Base-by-base conservation (phyloP, 2,329 filamentous ascomycete species). In the Phialophora verrucosa region DNA sequence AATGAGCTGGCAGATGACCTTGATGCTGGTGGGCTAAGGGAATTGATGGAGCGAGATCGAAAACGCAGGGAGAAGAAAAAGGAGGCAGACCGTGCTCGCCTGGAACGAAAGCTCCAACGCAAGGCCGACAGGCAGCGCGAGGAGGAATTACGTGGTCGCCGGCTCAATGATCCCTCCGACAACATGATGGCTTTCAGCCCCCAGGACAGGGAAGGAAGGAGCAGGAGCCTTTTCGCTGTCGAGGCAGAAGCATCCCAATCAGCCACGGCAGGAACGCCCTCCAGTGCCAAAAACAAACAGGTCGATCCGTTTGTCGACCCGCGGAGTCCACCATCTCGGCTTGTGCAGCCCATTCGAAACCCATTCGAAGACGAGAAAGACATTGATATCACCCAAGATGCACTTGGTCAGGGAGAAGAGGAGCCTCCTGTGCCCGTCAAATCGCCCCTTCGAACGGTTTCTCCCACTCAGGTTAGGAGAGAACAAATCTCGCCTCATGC, bases 1-100 rank as follows among this genome's bases (percentile, higher is more conserved):
- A 86, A 89, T 65, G 85, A 87, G 53, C 76, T 98, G 53, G 95
- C 93, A 25, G 91, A 98, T 75, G 90, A 91, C 66, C 83, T 99
- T 62, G 92, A 92, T 78, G 91, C 95, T 3, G 87, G 90, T 60
- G 93, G 92, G 72, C 78, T 99, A 47, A 87, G 94, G 65, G 91
- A 96, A 75, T 83, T 98, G 32, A 90, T 99, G 86, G 95, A 99
- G 73, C 84, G 95, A 66, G 95, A 99, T 74, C 85, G 89, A 71
- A 87, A 93, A 73, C 86, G 95, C 64, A 88, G 86, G 70, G 91
- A 97, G 71, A 88, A 88, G 75, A 93, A 91, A 78, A 86, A 85
- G 61, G 84, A 87, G 69, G 88, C 88, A 60, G 91, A 93, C 73
- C 87, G 87, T 71, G 88, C 90, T 74, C 84, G 77, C 67, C 81